phyloP scores from a whole-genome alignment of 192 early-diverging fungal genomes.

The Backusella australiensis region DNA sequence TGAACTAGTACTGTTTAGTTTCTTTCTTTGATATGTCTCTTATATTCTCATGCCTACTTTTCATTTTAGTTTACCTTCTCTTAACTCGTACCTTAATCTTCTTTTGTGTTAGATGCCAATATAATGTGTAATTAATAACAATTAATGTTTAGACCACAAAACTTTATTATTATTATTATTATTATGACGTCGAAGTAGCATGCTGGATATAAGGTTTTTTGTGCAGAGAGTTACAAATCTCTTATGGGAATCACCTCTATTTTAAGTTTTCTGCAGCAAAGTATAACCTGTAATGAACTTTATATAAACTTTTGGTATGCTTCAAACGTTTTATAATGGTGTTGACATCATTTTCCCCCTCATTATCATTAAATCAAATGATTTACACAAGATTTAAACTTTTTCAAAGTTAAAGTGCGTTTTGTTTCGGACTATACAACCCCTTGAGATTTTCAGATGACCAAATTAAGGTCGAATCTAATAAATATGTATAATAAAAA shows the following conservation, averaged over 20 bases:
- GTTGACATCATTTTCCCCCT: background rate
- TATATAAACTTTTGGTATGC: background rate
- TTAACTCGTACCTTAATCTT: background rate
- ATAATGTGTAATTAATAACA: background rate
- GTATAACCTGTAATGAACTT: background rate
- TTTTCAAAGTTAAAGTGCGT: background rate
- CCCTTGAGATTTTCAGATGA: background rate
- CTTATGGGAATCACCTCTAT: background rate
- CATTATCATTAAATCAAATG: constrained; percentile 2
- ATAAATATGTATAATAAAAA: background rate
- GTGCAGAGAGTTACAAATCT: background rate
- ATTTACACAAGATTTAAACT: background rate
- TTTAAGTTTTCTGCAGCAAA: background rate
- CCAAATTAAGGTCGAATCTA: background rate
- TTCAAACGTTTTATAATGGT: background rate
- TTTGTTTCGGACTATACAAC: background rate
- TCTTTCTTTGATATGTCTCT: background rate
- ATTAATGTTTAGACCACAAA: background rate
- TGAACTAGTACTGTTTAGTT: background rate
- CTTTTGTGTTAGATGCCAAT: background rate
- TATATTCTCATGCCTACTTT: background rate
- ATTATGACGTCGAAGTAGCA: background rate
- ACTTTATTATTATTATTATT: background rate
- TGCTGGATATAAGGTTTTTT: background rate
- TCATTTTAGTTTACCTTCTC: background rate